Evolutionary conservation across 2,329 filamentous ascomycete species (phyloP), one percentile per base, ranked within the genome.

Genomic region (Paramyrothecium sp.): DNA sequence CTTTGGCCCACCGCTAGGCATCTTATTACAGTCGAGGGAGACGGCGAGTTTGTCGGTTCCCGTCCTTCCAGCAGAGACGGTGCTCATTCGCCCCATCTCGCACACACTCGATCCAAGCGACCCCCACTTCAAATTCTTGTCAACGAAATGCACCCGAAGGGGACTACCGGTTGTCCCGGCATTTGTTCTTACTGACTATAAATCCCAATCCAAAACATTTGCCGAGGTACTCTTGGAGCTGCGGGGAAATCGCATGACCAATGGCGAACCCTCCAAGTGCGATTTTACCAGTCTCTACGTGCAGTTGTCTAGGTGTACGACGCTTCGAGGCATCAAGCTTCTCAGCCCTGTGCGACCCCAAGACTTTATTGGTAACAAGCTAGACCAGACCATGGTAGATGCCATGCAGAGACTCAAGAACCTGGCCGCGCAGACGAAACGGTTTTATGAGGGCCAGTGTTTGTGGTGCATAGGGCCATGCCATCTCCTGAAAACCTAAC

Each of bases 1-100:
- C n/a, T 59, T 59, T 33, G 55, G 58, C 12, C 58, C 58, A 41
- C 58, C 58, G 44, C 55, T 59, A 19, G 58, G 41, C 51, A 59
- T 59, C 30, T 22, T 59, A 7, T 53, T 59, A 30, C 23, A 57
- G 52, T 59, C 55, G 44, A 38, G 34, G 26, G 58, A 59, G 3
- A 59, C 51, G 49, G 46, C 7, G 33, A 33, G 17, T 38, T 44
- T 54, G 51, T 20, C 51, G 13, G 33, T 54, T 21, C 51, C 51
- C 8, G 30, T 13, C 51, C 51, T 54, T 17, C 51, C 33, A 38
- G 26, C 51, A n/a, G 51, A 21, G 20, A 54, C 30, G 20, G 26
- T 54, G 21, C 51, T 54, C 30, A 34, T 54, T 38, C 51, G 51
- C 11, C 51, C 51, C 46, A 33, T 33, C 17, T 30, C 51, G 26